Percentiles rank a stretch among this genome's conserved stretches.
These are phyloP conservation scores for Olyra latifolia DNA, from an alignment of 176 grass and related monocot species.

Conservation along the genomic window DNA sequence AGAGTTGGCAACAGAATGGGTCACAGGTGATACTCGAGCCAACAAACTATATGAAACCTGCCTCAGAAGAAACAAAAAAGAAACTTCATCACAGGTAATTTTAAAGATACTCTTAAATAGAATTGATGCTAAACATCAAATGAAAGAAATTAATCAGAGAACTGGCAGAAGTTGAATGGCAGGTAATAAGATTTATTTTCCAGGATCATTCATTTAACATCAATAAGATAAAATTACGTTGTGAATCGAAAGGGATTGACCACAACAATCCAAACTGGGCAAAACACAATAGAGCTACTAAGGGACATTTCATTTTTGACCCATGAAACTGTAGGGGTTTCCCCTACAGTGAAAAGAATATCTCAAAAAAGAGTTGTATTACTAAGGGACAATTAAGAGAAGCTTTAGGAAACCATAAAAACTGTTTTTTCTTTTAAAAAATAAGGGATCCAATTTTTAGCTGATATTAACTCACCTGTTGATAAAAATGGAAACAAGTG, in stretches of 20 bases:
- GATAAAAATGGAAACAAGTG: constrained; percentile 90
- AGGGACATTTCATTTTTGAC: neutral
- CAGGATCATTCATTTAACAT: neutral
- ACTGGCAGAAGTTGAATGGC: neutral
- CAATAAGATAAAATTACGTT: neutral
- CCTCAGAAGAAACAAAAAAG: constrained; percentile 17
- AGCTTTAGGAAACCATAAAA: constrained; percentile 2
- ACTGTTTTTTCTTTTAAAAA: neutral
- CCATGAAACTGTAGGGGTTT: too few species aligned
- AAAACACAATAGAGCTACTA: constrained; percentile 18
- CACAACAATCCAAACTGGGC: neutral
- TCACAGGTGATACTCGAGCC: constrained; percentile 74
- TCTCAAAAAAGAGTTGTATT: too few species aligned
- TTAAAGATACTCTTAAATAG: neutral
- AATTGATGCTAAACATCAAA: neutral
- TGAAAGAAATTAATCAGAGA: neutral
- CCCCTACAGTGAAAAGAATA: too few species aligned
- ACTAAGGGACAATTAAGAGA: constrained; percentile 12
- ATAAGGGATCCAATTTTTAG: neutral
- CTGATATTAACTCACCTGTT: constrained; percentile 64
- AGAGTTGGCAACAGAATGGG: constrained; percentile 79
- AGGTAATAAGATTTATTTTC: neutral
- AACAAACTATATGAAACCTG: constrained; percentile 89
- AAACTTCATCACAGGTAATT: neutral
- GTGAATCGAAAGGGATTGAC: neutral